Evolutionary conservation across 1,139 yeast genomes (phyloP).

Genomic region (Debaryomyces robertsiae): DNA sequence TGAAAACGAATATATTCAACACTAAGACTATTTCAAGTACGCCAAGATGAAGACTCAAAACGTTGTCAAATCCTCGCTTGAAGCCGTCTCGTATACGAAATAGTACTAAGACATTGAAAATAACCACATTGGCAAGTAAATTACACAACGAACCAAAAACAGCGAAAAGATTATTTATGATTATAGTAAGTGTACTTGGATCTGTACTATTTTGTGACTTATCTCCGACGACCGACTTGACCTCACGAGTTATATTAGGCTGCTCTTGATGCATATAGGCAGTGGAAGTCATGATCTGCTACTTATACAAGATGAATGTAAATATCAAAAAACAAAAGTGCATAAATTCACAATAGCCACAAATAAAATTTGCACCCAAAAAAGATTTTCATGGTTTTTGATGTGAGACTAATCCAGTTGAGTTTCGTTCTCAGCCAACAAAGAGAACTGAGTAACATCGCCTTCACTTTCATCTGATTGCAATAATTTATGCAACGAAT

Average conservation of each 20-base stretch:
- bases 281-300: not conserved
- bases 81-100: slow-evolving; percentile 14
- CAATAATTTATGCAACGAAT: not conserved
- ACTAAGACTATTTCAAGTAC: slow-evolving; percentile 13
- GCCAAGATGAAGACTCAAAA: slow-evolving; percentile 7
- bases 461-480: slow-evolving; percentile 2
- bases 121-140: slow-evolving; percentile 10
- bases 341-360: slow-evolving; percentile 6
- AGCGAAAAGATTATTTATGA: slow-evolving; percentile 4
- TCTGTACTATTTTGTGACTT: not conserved
- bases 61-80: slow-evolving; percentile 3
- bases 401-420: not conserved
- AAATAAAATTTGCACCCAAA: slow-evolving; percentile 6
- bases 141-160: slow-evolving; percentile 8
- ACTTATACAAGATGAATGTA: not conserved
- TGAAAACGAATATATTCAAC: slow-evolving; percentile 9
- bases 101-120: slow-evolving; percentile 10
- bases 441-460: not conserved
- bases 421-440: not conserved
- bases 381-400: too few species aligned
- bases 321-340: not conserved
- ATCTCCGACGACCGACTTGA: too few species aligned
- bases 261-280: not conserved
- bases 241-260: too few species aligned
- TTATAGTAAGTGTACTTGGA: slow-evolving; percentile 2